Evolutionary conservation across 1,284 basidiomycete genomes (phyloP).

Genomic region (Leccinum pachyderme): DNA sequence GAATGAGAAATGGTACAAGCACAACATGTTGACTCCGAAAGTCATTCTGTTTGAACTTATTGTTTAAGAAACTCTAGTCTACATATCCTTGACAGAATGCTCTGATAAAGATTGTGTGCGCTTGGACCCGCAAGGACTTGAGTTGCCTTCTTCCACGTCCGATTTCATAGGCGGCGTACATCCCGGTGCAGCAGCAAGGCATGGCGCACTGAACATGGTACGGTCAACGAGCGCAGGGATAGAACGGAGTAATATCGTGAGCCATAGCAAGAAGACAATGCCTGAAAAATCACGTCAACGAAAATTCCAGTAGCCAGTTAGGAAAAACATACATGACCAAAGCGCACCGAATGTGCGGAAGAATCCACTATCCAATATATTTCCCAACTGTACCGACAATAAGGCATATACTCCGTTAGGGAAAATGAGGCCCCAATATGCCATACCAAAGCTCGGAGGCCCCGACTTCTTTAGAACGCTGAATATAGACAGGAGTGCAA

Average conservation of each 20-base stretch:
- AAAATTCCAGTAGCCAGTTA: not conserved
- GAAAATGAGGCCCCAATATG: constrained; percentile 52
- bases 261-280: constrained; percentile 48
- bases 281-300: constrained; percentile 21
- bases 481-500: constrained; percentile 37
- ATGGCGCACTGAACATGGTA: constrained; percentile 45
- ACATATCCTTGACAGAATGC: not conserved
- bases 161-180: not conserved
- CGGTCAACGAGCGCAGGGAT: constrained; percentile 43
- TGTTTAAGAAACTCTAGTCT: not conserved
- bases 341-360: constrained; percentile 43
- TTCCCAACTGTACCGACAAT: constrained; percentile 44
- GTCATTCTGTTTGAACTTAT: not conserved
- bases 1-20: not conserved
- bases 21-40: not conserved
- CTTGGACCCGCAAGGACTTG: not conserved
- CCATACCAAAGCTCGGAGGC: constrained; percentile 39
- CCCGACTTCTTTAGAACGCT: constrained; percentile 29
- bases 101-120: not conserved
- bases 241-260: constrained; percentile 40
- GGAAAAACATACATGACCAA: constrained; percentile 31
- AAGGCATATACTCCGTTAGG: constrained; percentile 50
- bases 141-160: constrained; percentile 13
- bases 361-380: constrained; percentile 43
- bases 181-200: constrained; percentile 21